Base-by-base conservation (phyloP, 2,329 filamentous ascomycete genomes). In the Fusarium fujikuroi region DNA sequence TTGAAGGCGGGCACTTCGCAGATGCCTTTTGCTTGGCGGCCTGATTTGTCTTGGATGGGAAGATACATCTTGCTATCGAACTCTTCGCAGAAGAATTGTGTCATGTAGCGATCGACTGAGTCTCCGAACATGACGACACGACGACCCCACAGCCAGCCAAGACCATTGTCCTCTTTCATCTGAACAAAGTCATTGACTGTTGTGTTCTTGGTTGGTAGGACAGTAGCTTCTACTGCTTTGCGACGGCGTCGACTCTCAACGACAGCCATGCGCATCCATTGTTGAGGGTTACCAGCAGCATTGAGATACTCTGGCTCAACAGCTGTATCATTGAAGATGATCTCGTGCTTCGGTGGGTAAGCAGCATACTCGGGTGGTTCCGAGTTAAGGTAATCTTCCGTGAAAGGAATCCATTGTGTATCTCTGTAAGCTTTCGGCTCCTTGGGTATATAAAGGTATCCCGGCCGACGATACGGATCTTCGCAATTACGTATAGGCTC, bases 251-350 rank as follows among this genome's bases (percentile, higher is more conserved):
- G 53, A 40, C 60, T 66, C 36, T 74, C 72, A 0, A 49, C n/a
- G 9, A 73, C 59, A 21, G 72, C 69, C 69, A 64, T 67, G 18
- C 46, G 69, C 72, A 74, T 74, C 72, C 72, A 74, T 57, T 66
- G 64, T 7, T 70, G 58, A 3, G 72, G 72, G 18, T 74, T 75
- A 0, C 54, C 57, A 16, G 36, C 23, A 0, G 69, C 39, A 3
- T 75, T 57, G 1, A 74, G 69, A 5, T 62, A 73, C 11, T 70
- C 69, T 10, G 61, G 34, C 6, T 73, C 72, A 14, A 73, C 79
- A 4, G 85, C 79, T 0, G 90, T 92, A 28, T 92, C 92, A 74
- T 94, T 94, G 11, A 91, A 92, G 80, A 94, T 93, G 23, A 93
- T 89, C 2, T 89, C 82, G 7, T 70, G 58, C 9, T 50, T 53